Evolutionary conservation across 2,329 filamentous ascomycete genomes (phyloP).

Genomic region (Paracamarosporium sp.): DNA sequence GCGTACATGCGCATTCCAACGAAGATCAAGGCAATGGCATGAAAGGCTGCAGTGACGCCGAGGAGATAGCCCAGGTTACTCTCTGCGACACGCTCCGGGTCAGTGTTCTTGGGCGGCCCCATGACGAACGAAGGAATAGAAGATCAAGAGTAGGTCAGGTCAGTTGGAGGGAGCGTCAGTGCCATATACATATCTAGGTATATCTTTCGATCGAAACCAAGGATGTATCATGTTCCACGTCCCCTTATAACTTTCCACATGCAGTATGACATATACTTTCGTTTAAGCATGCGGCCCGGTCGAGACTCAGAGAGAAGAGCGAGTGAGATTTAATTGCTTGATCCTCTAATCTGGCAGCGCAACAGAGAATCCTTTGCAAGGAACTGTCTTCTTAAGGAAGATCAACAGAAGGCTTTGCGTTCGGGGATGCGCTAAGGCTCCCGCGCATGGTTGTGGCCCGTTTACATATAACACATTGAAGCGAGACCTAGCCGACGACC

Average conservation of each 20-base stretch:
- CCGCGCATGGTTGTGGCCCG: not conserved
- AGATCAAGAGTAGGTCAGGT: not conserved
- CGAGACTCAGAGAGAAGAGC: not conserved
- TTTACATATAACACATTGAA: not conserved
- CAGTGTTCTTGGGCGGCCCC: not conserved
- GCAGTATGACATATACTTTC: not conserved
- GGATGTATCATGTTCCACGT: not conserved
- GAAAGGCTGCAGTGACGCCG: not conserved
- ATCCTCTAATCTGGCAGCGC: too few species aligned
- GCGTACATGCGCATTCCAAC: not conserved
- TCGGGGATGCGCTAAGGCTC: not conserved
- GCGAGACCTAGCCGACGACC: not conserved
- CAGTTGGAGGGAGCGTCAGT: not conserved
- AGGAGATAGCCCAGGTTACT: not conserved
- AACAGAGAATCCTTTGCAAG: too few species aligned
- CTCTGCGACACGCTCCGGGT: not conserved
- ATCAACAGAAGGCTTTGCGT: not conserved
- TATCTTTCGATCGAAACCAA: not conserved
- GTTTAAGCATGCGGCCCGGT: not conserved
- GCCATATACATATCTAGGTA: not conserved
- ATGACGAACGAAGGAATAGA: not conserved
- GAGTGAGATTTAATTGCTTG: not conserved
- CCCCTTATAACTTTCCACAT: not conserved
- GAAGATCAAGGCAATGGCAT: not conserved
- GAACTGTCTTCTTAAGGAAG: not conserved